phyloP scores from a whole-genome alignment of 768 basidiomycete genomes.

The Tephrocybe rancida region DNA sequence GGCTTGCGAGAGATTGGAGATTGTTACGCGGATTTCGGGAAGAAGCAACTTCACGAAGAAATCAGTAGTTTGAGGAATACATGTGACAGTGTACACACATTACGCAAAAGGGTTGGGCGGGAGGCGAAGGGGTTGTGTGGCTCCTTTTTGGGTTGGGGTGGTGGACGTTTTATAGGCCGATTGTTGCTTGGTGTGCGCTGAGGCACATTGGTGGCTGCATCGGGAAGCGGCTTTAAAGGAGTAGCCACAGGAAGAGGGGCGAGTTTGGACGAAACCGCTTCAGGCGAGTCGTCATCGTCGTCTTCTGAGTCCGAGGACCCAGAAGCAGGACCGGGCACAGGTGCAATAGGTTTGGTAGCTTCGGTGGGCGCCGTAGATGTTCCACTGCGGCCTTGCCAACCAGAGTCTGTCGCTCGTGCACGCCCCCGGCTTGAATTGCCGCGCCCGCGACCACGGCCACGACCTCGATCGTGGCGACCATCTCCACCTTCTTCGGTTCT shows the following conservation, averaged over 20 bases:
- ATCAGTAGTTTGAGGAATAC: slow-evolving; percentile 8
- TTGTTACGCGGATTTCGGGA: slow-evolving; percentile 84
- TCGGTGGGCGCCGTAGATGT: neutral
- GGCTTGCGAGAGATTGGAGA: slow-evolving; percentile 92
- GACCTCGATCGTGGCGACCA: slow-evolving; percentile 12
- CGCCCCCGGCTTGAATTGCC: slow-evolving; percentile 4
- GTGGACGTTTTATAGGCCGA: slow-evolving; percentile 6
- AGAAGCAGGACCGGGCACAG: neutral
- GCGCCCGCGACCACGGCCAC: slow-evolving; percentile 29
- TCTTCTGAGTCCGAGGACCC: slow-evolving; percentile 27
- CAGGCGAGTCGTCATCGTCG: slow-evolving; percentile 49
- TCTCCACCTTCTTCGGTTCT: slow-evolving; percentile 26
- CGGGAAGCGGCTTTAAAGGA: neutral
- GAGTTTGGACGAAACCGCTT: slow-evolving; percentile 58
- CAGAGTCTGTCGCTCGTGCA: slow-evolving; percentile 22
- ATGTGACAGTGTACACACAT: slow-evolving; percentile 48
- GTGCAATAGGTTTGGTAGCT: neutral
- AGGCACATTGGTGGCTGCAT: neutral
- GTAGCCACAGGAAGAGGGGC: neutral
- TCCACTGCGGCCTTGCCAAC: slow-evolving; percentile 12
- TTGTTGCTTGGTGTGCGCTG: neutral
- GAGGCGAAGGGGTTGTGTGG: slow-evolving; percentile 67
- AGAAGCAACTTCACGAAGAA: slow-evolving; percentile 60
- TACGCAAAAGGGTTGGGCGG: slow-evolving; percentile 74
- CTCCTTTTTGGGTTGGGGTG: slow-evolving; percentile 36